Evolutionary conservation across 371 early-diverging fungal species (phyloP).

Genomic region (Syncephalis fuscata): DNA sequence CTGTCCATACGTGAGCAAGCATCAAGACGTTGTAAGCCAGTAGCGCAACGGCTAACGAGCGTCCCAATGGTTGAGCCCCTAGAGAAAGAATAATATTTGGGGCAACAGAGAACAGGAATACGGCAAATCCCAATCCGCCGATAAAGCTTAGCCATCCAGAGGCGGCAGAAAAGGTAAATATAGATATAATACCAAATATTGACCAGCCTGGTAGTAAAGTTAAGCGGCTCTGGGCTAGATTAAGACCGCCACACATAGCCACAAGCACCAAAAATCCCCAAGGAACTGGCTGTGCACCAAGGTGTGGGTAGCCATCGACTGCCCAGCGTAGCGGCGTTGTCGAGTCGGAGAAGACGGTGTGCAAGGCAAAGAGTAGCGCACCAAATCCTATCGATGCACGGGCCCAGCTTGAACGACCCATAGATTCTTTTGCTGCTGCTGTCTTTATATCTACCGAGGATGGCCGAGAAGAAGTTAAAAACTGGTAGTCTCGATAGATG

Average conservation of each 20-base stretch:
- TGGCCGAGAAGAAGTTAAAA: not conserved
- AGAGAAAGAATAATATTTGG: conserved; percentile 36
- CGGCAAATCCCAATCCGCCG: conserved; percentile 42
- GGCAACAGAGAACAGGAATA: conserved; percentile 37
- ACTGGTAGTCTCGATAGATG: conserved; percentile 5
- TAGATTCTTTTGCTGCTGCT: conserved; percentile 7
- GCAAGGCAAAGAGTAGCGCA: conserved; percentile 44
- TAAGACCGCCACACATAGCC: conserved; percentile 32
- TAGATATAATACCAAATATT: conserved; percentile 25
- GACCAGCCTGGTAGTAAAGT: conserved; percentile 40
- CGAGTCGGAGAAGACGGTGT: conserved; percentile 57
- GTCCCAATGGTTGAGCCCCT: conserved; percentile 40
- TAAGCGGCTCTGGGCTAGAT: conserved; percentile 34
- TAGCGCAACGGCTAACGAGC: conserved; percentile 37
- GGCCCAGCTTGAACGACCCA: conserved; percentile 15
- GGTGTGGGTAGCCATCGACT: conserved; percentile 54
- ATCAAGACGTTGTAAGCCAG: conserved; percentile 48
- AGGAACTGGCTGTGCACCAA: conserved; percentile 57
- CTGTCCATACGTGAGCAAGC: conserved; percentile 60
- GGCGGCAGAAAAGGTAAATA: conserved; percentile 31
- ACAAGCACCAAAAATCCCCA: conserved; percentile 51
- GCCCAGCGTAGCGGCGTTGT: conserved; percentile 59
- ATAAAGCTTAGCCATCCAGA: conserved; percentile 45
- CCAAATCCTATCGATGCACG: conserved; percentile 43
- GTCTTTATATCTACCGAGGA: conserved; percentile 1